phyloP scores from a whole-genome alignment of 2,329 filamentous ascomycete species.

The Colletotrichum lindemuthianum region DNA sequence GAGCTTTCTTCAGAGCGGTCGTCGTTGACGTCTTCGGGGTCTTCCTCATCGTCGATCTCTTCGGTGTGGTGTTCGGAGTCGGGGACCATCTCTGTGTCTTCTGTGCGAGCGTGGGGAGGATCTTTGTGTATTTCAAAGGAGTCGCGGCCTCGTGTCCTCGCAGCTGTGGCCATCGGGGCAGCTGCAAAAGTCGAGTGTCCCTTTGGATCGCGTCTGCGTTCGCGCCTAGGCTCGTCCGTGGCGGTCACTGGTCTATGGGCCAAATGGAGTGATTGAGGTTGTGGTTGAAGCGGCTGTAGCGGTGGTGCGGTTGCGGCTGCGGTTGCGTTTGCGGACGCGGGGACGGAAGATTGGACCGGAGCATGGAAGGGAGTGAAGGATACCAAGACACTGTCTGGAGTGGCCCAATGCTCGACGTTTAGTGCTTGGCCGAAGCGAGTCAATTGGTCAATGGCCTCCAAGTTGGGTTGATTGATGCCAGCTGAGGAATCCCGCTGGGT shows the following conservation, averaged over 20 bases:
- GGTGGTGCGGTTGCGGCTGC: conserved; percentile 11
- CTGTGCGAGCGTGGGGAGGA: conserved; percentile 50
- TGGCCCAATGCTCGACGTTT: conserved; percentile 33
- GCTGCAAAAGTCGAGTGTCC: neutral
- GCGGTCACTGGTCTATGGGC: conserved; percentile 32
- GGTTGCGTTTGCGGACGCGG: conserved; percentile 5
- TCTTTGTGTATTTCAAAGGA: conserved; percentile 62
- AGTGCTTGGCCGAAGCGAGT: conserved; percentile 32
- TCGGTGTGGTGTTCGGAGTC: conserved; percentile 52
- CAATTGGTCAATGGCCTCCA: conserved; percentile 34
- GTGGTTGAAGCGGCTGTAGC: neutral
- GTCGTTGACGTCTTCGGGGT: conserved; percentile 47
- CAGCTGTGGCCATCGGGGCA: conserved; percentile 28
- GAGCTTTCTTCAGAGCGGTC: conserved; percentile 58
- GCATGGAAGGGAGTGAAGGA: conserved; percentile 31
- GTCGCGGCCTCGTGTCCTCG: conserved; percentile 44
- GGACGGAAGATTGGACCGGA: neutral
- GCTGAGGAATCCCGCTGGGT: conserved; percentile 34
- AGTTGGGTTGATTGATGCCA: conserved; percentile 30
- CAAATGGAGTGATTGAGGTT: conserved; percentile 19
- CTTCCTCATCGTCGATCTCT: conserved; percentile 51
- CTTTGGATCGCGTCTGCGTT: neutral
- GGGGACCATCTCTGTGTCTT: conserved; percentile 61
- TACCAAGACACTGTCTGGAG: conserved; percentile 30
- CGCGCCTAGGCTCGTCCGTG: conserved; percentile 7